Percentiles rank a stretch among this genome's conserved stretches.
phyloP scores from a whole-genome alignment of 1,284 basidiomycete species.

The Ustilago sp. region DNA sequence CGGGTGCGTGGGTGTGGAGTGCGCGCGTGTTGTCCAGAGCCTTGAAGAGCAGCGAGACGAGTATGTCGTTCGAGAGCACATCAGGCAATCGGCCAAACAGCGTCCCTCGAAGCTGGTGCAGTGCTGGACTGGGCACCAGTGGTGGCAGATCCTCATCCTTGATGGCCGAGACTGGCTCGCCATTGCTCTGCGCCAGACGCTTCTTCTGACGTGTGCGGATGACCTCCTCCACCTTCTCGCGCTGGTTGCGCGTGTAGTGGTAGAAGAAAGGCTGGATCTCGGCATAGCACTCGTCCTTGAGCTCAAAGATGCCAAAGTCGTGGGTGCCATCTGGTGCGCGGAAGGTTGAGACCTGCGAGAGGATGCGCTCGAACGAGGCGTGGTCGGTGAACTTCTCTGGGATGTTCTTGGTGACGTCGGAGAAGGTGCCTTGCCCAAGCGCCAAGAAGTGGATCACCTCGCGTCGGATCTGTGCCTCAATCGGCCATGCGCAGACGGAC shows the following conservation, averaged over 20 bases:
- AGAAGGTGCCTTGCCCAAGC: slow-evolving; percentile 87
- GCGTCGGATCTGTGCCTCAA: slow-evolving; percentile 78
- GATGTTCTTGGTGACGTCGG: slow-evolving; percentile 90
- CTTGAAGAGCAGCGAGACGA: slow-evolving; percentile 54
- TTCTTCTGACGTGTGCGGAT: slow-evolving; percentile 70
- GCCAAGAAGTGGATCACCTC: slow-evolving; percentile 93
- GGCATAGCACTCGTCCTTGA: slow-evolving; percentile 83
- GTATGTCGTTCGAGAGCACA: slow-evolving; percentile 37
- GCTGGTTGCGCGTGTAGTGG: slow-evolving; percentile 93
- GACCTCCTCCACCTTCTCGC: slow-evolving; percentile 90
- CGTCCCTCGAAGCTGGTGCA: slow-evolving; percentile 45
- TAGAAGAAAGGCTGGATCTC: slow-evolving; percentile 96
- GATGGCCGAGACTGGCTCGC: slow-evolving; percentile 26
- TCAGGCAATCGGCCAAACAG: slow-evolving; percentile 48
- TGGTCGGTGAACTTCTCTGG: slow-evolving; percentile 91
- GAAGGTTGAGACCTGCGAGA: slow-evolving; percentile 85
- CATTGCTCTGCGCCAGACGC: slow-evolving; percentile 30
- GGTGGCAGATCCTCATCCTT: slow-evolving; percentile 48
- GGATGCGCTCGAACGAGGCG: slow-evolving; percentile 82
- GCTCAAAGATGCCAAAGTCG: slow-evolving; percentile 87
- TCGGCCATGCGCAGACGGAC: slow-evolving; percentile 79
- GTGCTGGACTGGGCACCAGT: slow-evolving; percentile 19
- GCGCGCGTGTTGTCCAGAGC: slow-evolving; percentile 47
- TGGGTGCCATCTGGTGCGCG: slow-evolving; percentile 80
- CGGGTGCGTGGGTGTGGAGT: slow-evolving; percentile 68